phyloP scores from a whole-genome alignment of 768 basidiomycete genomes.

The Austroboletus eburneus region DNA sequence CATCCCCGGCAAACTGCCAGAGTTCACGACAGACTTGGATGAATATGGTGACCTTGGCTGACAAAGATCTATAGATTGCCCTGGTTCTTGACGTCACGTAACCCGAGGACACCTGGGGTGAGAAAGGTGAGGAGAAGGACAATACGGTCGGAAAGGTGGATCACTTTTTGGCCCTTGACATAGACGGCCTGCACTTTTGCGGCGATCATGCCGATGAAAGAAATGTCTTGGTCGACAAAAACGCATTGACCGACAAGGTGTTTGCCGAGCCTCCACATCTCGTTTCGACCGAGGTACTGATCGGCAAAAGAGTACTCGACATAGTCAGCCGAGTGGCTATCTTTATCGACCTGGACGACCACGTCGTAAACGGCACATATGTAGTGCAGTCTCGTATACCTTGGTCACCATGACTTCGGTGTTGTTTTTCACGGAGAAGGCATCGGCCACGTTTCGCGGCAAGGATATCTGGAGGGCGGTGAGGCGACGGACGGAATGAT shows the following conservation, averaged over 20 bases:
- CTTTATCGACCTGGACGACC: constrained; percentile 57
- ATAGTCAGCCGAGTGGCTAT: constrained; percentile 61
- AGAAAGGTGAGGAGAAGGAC: constrained; percentile 3
- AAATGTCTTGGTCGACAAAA: constrained; percentile 78
- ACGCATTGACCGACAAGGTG: constrained; percentile 77
- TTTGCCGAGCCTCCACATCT: constrained; percentile 94
- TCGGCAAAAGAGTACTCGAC: constrained; percentile 92
- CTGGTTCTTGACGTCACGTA: constrained; percentile 81
- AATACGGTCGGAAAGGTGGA: constrained; percentile 4
- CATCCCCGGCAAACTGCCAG: constrained; percentile 96
- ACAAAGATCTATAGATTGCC: constrained; percentile 83
- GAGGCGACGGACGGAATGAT: not conserved
- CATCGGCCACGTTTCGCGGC: constrained; percentile 66
- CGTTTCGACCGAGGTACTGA: constrained; percentile 91
- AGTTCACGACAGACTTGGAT: constrained; percentile 95
- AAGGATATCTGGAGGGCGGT: constrained; percentile 58
- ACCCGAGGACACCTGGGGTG: constrained; percentile 70
- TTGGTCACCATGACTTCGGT: constrained; percentile 70
- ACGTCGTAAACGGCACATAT: constrained; percentile 11
- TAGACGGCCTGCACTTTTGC: constrained; percentile 82
- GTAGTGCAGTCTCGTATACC: constrained; percentile 31
- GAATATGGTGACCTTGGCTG: constrained; percentile 89
- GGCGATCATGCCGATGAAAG: constrained; percentile 76
- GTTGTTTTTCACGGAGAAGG: constrained; percentile 67
- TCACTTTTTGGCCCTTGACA: constrained; percentile 61